Base-by-base conservation (phyloP, 495 filamentous ascomycete genomes). In the Hypoxylon lenormandii region DNA sequence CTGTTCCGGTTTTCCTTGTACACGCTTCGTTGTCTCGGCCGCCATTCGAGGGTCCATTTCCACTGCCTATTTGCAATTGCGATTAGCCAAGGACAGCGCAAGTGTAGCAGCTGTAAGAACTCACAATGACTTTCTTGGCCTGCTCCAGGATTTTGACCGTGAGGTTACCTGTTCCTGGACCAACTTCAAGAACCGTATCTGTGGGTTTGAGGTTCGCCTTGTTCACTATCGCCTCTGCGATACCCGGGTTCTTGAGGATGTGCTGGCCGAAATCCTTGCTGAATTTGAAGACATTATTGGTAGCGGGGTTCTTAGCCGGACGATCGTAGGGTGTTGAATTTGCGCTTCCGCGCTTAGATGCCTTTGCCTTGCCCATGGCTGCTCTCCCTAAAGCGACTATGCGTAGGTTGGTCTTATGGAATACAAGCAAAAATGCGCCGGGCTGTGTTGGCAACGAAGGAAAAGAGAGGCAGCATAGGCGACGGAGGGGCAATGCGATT, bases 41-140 rank as follows among this genome's bases (percentile, higher is more conserved):
- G 94, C 94, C 95, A 97, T 98, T 72, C 94, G 85, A 45, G 94
- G 94, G 78, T 97, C 94, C 80, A 96, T 86, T 81, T 98, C 94
- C 30, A 97, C 92, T 1, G 66, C 66, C 52, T 62, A 38, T 47
- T 28, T 16, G 3, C n/a, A 12, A n/a, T 23, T 16, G 8, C 19
- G 4, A 53, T 71, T 47, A 71, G 68, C 38, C 21, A 18, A 23
- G 47, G 22, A 11, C 7, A 30, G 2, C 15, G 4, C 8, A 28
- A 22, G 18, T 18, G 11, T 8, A 26, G 16, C 12, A 7, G 30
- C 3, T 5, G 22, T 6, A n/a, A 12, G 15, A 38, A 64, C 68
- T 38, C 3, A 93, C 94, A 16, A 96, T 91, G 33, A 93, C 88
- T 71, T 90, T 91, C 79, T 92, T 93, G 12, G 92, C 92, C 72